These are phyloP conservation scores for Pleurotus eryngii DNA, from an alignment of 768 basidiomycete genomes.

Conservation along the genomic window DNA sequence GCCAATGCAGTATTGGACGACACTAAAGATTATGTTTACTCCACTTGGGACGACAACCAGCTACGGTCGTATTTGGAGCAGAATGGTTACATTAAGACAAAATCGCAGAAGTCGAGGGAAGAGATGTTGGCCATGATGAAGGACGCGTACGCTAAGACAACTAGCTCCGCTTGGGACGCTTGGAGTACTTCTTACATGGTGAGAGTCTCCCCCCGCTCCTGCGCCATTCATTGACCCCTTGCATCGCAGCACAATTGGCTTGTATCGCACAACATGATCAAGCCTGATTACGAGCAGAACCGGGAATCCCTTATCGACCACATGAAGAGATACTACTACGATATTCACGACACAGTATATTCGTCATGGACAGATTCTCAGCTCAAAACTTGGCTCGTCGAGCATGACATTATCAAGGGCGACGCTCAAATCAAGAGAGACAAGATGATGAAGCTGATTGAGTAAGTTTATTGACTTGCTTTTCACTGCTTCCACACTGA, in stretches of 20 bases:
- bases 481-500: background rate
- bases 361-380: constrained; percentile 76
- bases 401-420: constrained; percentile 68
- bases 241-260: constrained; percentile 75
- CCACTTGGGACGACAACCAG: constrained; percentile 81
- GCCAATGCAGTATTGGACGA: constrained; percentile 57
- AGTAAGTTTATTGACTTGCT: constrained; percentile 35
- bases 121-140: constrained; percentile 71
- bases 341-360: constrained; percentile 50
- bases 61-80: constrained; percentile 71
- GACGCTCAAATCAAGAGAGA: constrained; percentile 66
- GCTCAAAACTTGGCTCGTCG: constrained; percentile 74
- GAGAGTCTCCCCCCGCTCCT: constrained; percentile 18
- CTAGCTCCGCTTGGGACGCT: constrained; percentile 70
- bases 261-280: constrained; percentile 68
- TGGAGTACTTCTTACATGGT: constrained; percentile 89
- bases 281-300: constrained; percentile 46
- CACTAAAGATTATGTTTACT: constrained; percentile 83
- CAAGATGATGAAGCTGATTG: constrained; percentile 72
- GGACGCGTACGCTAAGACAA: constrained; percentile 58
- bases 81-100: constrained; percentile 69
- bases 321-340: constrained; percentile 82
- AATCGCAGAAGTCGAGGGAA: constrained; percentile 52
- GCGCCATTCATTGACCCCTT: background rate
- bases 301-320: constrained; percentile 58